These are phyloP conservation scores for Glutinoglossum americanum DNA, from an alignment of 495 filamentous ascomycete genomes.

Conservation along the genomic window DNA sequence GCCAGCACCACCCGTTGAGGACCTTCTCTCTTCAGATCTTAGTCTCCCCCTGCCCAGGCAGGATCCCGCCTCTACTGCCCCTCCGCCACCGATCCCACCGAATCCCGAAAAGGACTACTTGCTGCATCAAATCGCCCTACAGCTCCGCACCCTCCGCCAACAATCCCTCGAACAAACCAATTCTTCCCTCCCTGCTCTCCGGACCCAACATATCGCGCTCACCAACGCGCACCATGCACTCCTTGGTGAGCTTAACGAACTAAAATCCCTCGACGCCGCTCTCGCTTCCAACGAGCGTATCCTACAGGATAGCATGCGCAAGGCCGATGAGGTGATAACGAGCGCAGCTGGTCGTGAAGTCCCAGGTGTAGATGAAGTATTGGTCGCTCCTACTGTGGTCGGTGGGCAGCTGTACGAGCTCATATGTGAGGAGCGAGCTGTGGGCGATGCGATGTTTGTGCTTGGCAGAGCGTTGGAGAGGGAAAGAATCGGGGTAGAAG, in stretches of 20 bases:
- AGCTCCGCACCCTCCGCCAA: slow-evolving; percentile 30
- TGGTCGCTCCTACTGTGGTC: slow-evolving; percentile 87
- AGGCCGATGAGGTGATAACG: slow-evolving; percentile 59
- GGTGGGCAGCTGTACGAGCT: slow-evolving; percentile 78
- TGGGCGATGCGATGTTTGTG: slow-evolving; percentile 69
- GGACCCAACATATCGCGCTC: slow-evolving; percentile 62
- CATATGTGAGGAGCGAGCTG: slow-evolving; percentile 63
- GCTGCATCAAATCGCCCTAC: slow-evolving; percentile 16
- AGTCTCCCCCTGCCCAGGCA: slow-evolving; percentile 41
- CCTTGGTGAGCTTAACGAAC: slow-evolving; percentile 44
- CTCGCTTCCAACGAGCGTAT: slow-evolving; percentile 58
- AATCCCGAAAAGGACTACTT: slow-evolving; percentile 93
- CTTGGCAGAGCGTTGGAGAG: slow-evolving; percentile 63
- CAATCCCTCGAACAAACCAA: slow-evolving; percentile 40
- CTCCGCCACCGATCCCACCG: slow-evolving; percentile 70
- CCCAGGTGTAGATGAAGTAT: slow-evolving; percentile 62
- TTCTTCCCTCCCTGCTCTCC: slow-evolving; percentile 48
- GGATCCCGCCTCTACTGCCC: slow-evolving; percentile 8
- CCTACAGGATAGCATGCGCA: slow-evolving; percentile 49
- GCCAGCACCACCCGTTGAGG: slow-evolving; percentile 26
- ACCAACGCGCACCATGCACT: slow-evolving; percentile 40
- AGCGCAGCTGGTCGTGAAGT: slow-evolving; percentile 23
- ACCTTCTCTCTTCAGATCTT: slow-evolving; percentile 51
- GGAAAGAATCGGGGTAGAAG: slow-evolving; percentile 56
- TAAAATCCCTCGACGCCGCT: slow-evolving; percentile 43